phyloP scores from a whole-genome alignment of 2,329 filamentous ascomycete species.

The Daldinia eschscholtzii region DNA sequence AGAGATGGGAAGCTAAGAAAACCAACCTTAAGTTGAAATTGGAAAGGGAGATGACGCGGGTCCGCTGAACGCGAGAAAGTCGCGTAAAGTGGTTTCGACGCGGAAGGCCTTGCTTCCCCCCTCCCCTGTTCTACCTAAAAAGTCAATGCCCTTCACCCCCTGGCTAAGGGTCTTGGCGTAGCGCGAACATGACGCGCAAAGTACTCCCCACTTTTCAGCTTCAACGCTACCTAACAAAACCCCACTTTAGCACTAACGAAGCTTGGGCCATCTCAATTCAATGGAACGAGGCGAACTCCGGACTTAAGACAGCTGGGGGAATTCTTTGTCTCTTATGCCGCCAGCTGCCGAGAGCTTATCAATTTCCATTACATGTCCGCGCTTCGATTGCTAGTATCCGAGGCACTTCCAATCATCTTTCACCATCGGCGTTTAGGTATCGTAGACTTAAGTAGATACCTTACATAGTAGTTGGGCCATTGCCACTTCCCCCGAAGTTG shows the following conservation, averaged over 20 bases:
- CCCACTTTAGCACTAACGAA: neutral
- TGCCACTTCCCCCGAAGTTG: slow-evolving; percentile 3
- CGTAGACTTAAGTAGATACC: neutral
- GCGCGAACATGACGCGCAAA: slow-evolving; percentile 6
- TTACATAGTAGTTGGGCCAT: slow-evolving; percentile 24
- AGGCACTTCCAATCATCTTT: slow-evolving; percentile 8
- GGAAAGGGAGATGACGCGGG: slow-evolving; percentile 41
- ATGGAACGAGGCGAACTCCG: slow-evolving; percentile 14
- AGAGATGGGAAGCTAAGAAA: slow-evolving; percentile 17
- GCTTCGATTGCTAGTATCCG: slow-evolving; percentile 1
- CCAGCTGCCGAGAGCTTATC: slow-evolving; percentile 27
- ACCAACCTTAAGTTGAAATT: slow-evolving; percentile 23
- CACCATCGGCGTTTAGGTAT: slow-evolving; percentile 11
- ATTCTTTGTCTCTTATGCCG: slow-evolving; percentile 10
- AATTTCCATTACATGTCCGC: slow-evolving; percentile 7
- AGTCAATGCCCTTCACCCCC: neutral
- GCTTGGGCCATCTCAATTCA: neutral
- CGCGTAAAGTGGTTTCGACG: slow-evolving; percentile 49
- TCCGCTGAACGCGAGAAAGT: slow-evolving; percentile 43
- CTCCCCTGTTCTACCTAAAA: neutral
- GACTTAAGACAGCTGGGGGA: slow-evolving; percentile 21
- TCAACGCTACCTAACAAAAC: neutral
- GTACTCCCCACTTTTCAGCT: neutral
- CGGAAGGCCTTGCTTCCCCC: slow-evolving; percentile 8
- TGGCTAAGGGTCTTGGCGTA: slow-evolving; percentile 1